phyloP scores from a whole-genome alignment of 2,329 filamentous ascomycete genomes.

The Didymella exigua region DNA sequence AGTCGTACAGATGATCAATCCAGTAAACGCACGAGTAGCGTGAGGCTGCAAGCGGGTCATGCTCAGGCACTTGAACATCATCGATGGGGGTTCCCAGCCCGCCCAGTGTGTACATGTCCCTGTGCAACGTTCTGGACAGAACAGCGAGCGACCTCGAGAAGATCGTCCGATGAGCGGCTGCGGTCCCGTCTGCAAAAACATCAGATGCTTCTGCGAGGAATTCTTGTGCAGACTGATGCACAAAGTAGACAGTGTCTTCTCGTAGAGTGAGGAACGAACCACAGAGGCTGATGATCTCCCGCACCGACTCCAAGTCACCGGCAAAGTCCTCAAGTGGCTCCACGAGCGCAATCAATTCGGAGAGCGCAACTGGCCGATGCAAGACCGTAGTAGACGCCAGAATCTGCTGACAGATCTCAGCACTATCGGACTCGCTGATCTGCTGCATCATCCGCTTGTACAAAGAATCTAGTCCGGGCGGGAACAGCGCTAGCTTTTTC shows the following conservation, averaged over 20 bases:
- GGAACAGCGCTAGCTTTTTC: constrained; percentile 38
- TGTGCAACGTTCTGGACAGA: constrained; percentile 23
- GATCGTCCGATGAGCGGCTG: constrained; percentile 19
- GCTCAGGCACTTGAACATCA: constrained; percentile 24
- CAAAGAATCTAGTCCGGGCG: constrained; percentile 45
- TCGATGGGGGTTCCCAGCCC: constrained; percentile 22
- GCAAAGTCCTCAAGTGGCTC: constrained; percentile 15
- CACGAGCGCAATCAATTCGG: constrained; percentile 39
- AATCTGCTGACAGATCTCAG: background rate
- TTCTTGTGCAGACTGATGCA: constrained; percentile 55
- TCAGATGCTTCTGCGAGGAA: constrained; percentile 38
- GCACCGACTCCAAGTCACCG: constrained; percentile 21
- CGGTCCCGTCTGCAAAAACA: constrained; percentile 40
- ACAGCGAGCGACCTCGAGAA: constrained; percentile 40
- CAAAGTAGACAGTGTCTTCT: constrained; percentile 29
- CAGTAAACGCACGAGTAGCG: constrained; percentile 43
- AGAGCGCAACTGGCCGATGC: constrained; percentile 47
- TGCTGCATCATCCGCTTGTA: constrained; percentile 50
- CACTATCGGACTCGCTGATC: constrained; percentile 24
- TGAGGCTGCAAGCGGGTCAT: constrained; percentile 33
- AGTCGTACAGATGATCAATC: constrained; percentile 42
- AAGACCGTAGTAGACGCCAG: constrained; percentile 24
- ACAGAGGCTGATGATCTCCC: constrained; percentile 43
- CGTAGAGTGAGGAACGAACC: constrained; percentile 39
- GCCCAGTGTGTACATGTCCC: constrained; percentile 33